Evolutionary conservation across 306 rosid genomes (phyloP).

Genomic region (Malus domestica): ASM211411v1 NC_041790.1:15763001-15763500

Average conservation of each 20-base stretch:
- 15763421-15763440: background rate
- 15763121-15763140: background rate
- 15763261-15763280: background rate
- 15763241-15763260: no score
- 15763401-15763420: background rate
- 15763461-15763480: no score
- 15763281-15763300: background rate
- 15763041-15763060: background rate
- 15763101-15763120: background rate
- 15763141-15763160: background rate
- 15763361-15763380: no score
- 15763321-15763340: no score
- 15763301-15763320: no score
- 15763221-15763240: background rate
- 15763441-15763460: background rate
- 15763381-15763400: no score
- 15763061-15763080: background rate
- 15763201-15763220: no score
- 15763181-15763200: no score
- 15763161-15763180: no score
- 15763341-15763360: no score
- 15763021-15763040: background rate
- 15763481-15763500: no score
- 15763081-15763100: background rate
- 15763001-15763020: no score